Evolutionary conservation across 371 early-diverging fungal genomes (phyloP).

Genomic region (Mucor piriformis): DNA sequence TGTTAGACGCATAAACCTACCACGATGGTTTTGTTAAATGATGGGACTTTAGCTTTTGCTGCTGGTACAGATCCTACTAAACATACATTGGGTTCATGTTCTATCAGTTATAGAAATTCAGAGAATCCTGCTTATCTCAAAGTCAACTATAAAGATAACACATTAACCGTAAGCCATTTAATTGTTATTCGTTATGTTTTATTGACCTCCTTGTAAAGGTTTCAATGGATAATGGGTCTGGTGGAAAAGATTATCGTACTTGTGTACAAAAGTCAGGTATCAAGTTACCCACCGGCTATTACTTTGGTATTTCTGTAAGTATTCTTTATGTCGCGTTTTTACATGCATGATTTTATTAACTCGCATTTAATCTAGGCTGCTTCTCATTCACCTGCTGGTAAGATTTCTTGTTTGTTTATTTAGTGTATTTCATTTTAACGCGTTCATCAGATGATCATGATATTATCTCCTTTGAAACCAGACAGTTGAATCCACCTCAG

Average conservation of each 20-base stretch:
- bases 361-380: conserved; percentile 32
- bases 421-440: neutral
- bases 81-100: conserved; percentile 65
- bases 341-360: neutral
- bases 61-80: conserved; percentile 48
- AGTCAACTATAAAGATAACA: conserved; percentile 65
- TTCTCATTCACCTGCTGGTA: conserved; percentile 45
- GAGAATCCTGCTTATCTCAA: conserved; percentile 60
- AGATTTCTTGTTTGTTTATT: neutral
- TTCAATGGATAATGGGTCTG: conserved; percentile 60
- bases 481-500: conserved; percentile 71
- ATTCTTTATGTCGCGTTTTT: neutral
- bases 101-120: conserved; percentile 75
- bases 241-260: conserved; percentile 53
- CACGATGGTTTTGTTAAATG: conserved; percentile 72
- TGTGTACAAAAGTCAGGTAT: conserved; percentile 68
- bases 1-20: conserved; percentile 63
- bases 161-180: conserved; percentile 53
- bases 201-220: conserved; percentile 38
- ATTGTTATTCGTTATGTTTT: neutral
- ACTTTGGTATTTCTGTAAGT: conserved; percentile 81
- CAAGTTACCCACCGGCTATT: conserved; percentile 72
- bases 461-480: conserved; percentile 71
- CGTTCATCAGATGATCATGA: conserved; percentile 76
- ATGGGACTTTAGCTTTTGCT: conserved; percentile 60